A percentile compares a stretch with the other conserved stretches of the same genome.
phyloP scores from a whole-genome alignment of 495 filamentous ascomycete species.

The Entonaema liquescens region DNA sequence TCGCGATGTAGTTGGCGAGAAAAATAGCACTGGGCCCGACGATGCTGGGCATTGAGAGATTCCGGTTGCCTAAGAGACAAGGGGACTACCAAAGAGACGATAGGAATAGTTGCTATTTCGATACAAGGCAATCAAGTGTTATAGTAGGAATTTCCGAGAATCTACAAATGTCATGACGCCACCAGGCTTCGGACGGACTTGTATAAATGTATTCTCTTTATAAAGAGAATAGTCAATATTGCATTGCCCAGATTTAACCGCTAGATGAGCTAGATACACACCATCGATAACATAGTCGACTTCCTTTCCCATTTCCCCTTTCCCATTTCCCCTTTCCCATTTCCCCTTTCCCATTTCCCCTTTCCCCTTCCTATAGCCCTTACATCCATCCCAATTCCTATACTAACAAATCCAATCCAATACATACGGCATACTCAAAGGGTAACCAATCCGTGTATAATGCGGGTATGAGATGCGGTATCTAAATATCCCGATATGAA shows the following conservation, averaged over 20 bases:
- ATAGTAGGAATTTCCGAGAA: neutral
- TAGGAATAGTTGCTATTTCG: neutral
- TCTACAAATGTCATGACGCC: neutral
- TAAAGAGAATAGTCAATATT: neutral
- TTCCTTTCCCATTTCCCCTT: neutral
- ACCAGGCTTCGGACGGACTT: neutral
- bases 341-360: neutral
- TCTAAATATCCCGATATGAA: conserved; percentile 10
- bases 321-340: neutral
- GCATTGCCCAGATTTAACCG: conserved; percentile 2
- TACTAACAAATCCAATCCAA: conserved; percentile 15
- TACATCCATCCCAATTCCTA: conserved; percentile 17
- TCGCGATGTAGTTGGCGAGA: conserved; percentile 56
- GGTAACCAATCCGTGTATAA: conserved; percentile 14
- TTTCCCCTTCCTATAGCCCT: too few species aligned
- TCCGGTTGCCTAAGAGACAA: neutral
- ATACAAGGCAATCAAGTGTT: too few species aligned
- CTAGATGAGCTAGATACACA: conserved; percentile 27
- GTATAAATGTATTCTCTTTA: neutral
- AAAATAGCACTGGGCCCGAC: conserved; percentile 55
- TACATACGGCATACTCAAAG: conserved; percentile 31
- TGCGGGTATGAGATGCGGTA: neutral
- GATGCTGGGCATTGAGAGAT: conserved; percentile 33
- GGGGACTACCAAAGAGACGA: neutral
- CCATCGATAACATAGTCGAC: conserved; percentile 17